Base-by-base conservation (phyloP, 2,329 filamentous ascomycete genomes). In the Arthrobotrys sphaeroides region DNA sequence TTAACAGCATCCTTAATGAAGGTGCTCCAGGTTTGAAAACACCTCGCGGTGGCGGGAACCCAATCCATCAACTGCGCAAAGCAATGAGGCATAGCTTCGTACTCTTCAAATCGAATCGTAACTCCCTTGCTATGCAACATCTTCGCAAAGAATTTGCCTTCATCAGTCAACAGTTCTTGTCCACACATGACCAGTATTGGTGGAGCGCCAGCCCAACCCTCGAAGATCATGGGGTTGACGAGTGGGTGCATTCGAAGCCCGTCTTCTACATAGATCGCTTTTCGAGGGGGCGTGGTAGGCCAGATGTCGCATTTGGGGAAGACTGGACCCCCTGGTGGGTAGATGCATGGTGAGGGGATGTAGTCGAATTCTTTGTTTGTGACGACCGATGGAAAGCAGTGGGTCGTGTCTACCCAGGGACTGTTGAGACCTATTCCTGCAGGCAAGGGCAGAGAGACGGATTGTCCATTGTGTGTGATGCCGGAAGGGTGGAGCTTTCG, bases 61-160 rank as follows among this genome's bases (percentile, higher is more conserved):
- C 82, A 82, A 1, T 84, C 82, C 66, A 92, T 82, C 0, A 91
- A 77, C 77, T 88, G 79, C 0, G 86, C 87, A 80, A 92, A 94
- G 78, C 88, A 88, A 82, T 94, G 91, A 64, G 92, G 91, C 91
- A 94, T 94, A 2, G 88, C 90, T 81, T 93, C 89, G 80, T 89
- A 95, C 82, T 92, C 88, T 80, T 91, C 88, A 79, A 89, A 90
- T 2, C 88, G 84, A 0, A 94, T 87, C 0, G 79, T 80, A 0
- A 90, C 89, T 3, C 87, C 88, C 49, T 90, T 87, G 5, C 79
- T 77, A 13, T 84, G 84, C 9, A 91, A 84, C 40, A 85, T 85
- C 42, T 83, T 82, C 0, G 89, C 90, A 1, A 92, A 80, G 61
- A 88, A 87, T 77, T 85, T 85, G 65, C 38, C 22, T 26, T 66